These are phyloP conservation scores for Tolypocladium pustulatum DNA, from an alignment of 2,329 filamentous ascomycete genomes.

Conservation along the genomic window DNA sequence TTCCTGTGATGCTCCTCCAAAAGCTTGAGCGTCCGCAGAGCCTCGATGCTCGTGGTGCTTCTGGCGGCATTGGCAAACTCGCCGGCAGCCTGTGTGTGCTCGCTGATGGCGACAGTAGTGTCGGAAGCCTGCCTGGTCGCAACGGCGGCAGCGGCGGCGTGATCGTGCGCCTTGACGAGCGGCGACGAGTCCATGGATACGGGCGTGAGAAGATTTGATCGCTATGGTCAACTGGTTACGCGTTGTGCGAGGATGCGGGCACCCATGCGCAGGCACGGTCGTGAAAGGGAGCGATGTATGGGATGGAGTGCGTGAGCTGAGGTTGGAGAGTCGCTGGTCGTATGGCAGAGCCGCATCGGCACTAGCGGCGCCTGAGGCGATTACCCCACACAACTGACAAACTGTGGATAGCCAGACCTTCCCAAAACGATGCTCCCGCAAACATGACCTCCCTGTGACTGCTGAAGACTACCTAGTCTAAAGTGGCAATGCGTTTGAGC, in stretches of 20 bases:
- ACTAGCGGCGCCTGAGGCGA: neutral
- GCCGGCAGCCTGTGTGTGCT: conserved; percentile 78
- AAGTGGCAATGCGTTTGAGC: no score
- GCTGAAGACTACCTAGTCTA: no score
- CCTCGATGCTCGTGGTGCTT: conserved; percentile 57
- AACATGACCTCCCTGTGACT: neutral
- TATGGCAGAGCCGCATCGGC: neutral
- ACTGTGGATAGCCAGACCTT: no score
- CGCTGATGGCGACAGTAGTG: conserved; percentile 72
- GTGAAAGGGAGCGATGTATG: neutral
- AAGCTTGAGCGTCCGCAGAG: conserved; percentile 70
- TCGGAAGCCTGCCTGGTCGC: conserved; percentile 64
- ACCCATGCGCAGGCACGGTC: neutral
- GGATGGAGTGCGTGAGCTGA: neutral
- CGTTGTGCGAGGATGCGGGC: neutral
- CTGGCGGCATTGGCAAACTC: conserved; percentile 81
- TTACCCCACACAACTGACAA: neutral
- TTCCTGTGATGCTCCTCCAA: conserved; percentile 81
- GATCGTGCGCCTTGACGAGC: conserved; percentile 64
- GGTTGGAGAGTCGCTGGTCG: no score
- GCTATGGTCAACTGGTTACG: neutral
- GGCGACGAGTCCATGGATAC: conserved; percentile 26
- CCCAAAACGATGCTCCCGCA: neutral
- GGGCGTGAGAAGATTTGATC: neutral
- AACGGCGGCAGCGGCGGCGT: conserved; percentile 77